Evolutionary conservation across 2,329 filamentous ascomycete species (phyloP), one percentile per base, ranked within the genome.

Genomic region (Aureobasidium sp.): DNA sequence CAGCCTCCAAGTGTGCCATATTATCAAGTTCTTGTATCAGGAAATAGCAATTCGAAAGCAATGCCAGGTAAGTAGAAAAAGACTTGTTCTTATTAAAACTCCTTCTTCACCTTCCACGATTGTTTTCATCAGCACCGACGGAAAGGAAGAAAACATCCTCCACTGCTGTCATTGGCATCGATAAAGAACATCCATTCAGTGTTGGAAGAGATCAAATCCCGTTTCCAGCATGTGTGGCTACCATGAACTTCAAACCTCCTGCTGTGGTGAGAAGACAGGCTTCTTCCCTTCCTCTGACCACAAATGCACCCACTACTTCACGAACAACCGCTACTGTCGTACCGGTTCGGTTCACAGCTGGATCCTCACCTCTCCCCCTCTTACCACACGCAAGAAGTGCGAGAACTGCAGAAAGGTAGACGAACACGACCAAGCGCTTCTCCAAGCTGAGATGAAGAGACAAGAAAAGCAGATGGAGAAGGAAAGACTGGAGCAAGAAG

Each of bases 261-360:
- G 53, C 27, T 57, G 53, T 13, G n/a, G 34, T n/a, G 39, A 57
- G 17, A 57, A 57, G 3, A 42, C 15, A 2, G 41, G 53, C n/a
- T 57, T 44, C 41, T 12, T 17, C 3, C 37, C 52, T 5, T 57
- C 41, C 10, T 12, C 37, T 2, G 12, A n/a, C 10, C 39, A 29
- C 26, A 46, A 23, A 15, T 57, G 53, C 29, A 15, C 17, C 27
- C 27, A 42, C 26, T 57, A 46, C 41, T 34, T 12, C 39, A 9
- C 29, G 3, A 57, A 57, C 39, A 46, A 57, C 10, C 53, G 53
- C 27, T 46, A 46, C 39, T 57, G 53, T 29, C 53, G 53, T 20
- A 57, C 53, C 41, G 53, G 53, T 29, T 57, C 53, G 27, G 5
- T 34, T 1, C 53, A 57, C 53, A 23, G 17, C 3, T 57, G 53